Base-by-base conservation (phyloP, 2,329 filamentous ascomycete genomes). In the Dothideomycetes sp. region DNA sequence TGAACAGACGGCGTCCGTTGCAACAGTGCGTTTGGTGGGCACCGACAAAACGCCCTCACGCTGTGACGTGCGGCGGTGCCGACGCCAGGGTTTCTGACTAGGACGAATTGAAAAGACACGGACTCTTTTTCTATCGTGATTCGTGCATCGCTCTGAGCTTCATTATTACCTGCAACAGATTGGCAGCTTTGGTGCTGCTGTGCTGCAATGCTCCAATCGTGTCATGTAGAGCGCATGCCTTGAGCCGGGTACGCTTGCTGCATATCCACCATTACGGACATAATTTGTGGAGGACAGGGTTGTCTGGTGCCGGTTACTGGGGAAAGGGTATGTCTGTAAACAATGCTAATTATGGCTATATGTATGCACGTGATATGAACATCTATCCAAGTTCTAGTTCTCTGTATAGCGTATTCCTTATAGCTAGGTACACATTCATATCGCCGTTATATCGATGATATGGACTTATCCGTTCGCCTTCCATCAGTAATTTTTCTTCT, bases 341-440 rank as follows among this genome's bases (percentile, higher is more conserved):
- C 20, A 40, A 27, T 32, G 37, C 33, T 33, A 40, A 29, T 40
- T 28, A 40, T 29, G 25, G 37, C 32, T 33, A n/a, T 28, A 30
- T 24, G 22, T 8, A 33, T 33, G 37, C 37, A 40, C 37, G 37
- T 40, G 37, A 40, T 40, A 33, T 40, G 37, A n/a, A n/a, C n/a
- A n/a, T n/a, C 37, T 40, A 40, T 40, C 33, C 37, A 32, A 19
- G 22, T 17, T 25, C 33, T 40, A 30, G 15, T 24, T 16, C 28
- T 39, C 29, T 40, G 37, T 40, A 40, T 40, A 40, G 29, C 28
- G 37, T 20, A 29, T 12, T 40, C 37, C 37, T 32, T 33, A 39
- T 39, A 40, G 32, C 36, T 39, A n/a, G n/a, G n/a, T n/a, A 32
- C 32, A 23, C 36, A 39, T 10, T n/a, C 29, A 33, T 40, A 40